Evolutionary conservation across 352 stramenopile genomes (phyloP), one percentile per base, ranked within the genome.

Genomic region (Discostella stelligera): DNA sequence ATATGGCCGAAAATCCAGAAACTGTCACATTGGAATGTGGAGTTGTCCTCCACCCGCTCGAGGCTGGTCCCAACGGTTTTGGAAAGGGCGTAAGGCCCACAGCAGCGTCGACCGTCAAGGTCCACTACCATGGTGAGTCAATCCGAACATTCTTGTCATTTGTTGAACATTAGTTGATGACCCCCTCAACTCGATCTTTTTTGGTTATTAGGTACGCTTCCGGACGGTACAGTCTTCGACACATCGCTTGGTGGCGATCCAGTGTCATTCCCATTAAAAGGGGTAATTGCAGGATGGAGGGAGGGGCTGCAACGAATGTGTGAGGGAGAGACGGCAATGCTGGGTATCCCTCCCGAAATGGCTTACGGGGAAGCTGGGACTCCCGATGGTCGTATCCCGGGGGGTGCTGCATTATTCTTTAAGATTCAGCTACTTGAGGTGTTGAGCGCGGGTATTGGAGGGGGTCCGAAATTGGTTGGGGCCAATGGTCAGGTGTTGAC

Each of bases 201-300:
- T 21, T 60, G 16, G n/a, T 25, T 39, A 25, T 32, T 39, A 60
- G 52, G 91, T 39, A 95, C 91, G 27, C 72, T 96, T 8, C 74
- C 88, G 7, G 92, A 96, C 74, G 91, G 91, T 49, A 95, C 88
- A 11, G 86, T 95, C 0, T 95, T 96, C 78, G 91, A 96, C 71
- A 90, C 82, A 6, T 92, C 87, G 32, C 59, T 93, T 13, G 77
- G 79, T 50, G 84, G 80, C 44, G 86, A 94, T 46, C 92, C 92
- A 13, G 79, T 94, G n/a, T 86, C 71, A 23, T 94, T 96, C 72
- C 85, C 91, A n/a, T 66, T 95, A 14, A 88, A 84, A 25, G 76
- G 90, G 25, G 88, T 96, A 0, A 94, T 96, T 68, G 79, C 84
- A n/a, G 92, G 92, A 25, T 96, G 90, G 89, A 78, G 82, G 60